These are phyloP conservation scores for Globisporangium ultimum DNA, from an alignment of 352 stramenopile genomes.

Conservation along the genomic window DNA sequence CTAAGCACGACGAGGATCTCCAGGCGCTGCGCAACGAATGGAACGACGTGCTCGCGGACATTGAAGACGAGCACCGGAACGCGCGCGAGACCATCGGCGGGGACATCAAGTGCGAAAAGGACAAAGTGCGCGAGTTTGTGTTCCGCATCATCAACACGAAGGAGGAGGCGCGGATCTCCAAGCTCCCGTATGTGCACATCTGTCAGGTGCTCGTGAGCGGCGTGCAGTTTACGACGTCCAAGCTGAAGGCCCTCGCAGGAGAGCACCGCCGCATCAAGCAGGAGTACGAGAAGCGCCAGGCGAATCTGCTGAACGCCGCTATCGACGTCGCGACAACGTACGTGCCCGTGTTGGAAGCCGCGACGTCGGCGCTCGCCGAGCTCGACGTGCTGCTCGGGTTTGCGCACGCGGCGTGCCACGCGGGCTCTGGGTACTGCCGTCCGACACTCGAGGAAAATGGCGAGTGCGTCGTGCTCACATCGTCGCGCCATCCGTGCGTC, in stretches of 20 bases:
- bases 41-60: conserved; percentile 59
- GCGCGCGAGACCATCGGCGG: conserved; percentile 61
- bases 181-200: conserved; percentile 86
- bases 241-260: conserved; percentile 81
- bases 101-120: conserved; percentile 91
- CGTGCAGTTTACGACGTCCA: conserved; percentile 96
- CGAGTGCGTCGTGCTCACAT: conserved; percentile 66
- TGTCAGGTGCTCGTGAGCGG: conserved; percentile 96
- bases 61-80: conserved; percentile 81
- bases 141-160: conserved; percentile 95
- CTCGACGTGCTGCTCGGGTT: conserved; percentile 96
- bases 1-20: conserved; percentile 84
- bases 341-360: conserved; percentile 92
- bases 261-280: conserved; percentile 81
- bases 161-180: conserved; percentile 88
- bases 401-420: conserved; percentile 92
- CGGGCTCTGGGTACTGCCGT: conserved; percentile 74
- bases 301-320: conserved; percentile 88
- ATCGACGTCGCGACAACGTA: conserved; percentile 96
- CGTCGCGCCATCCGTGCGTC: conserved; percentile 96
- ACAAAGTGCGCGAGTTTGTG: conserved; percentile 88
- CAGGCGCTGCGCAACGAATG: conserved; percentile 71
- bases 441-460: conserved; percentile 55
- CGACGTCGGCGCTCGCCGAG: conserved; percentile 82
- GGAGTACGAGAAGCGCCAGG: conserved; percentile 93